These are phyloP conservation scores for Luzula sylvatica DNA, from an alignment of 176 grass and related monocot genomes.

Conservation along the genomic window DNA sequence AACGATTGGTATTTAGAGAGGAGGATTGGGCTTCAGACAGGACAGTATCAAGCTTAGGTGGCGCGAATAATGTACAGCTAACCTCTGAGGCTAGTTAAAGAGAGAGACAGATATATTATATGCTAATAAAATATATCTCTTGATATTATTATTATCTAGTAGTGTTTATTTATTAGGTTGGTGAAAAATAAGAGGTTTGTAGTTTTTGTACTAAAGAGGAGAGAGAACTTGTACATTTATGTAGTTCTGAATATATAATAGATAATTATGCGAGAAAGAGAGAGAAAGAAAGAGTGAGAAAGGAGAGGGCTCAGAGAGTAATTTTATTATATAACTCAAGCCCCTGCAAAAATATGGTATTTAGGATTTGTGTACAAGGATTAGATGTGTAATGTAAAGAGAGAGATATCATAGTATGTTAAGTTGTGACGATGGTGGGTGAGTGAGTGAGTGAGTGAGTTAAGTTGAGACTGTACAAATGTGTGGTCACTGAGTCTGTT, in stretches of 20 bases:
- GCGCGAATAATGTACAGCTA: constrained; percentile 78
- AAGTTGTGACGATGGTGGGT: constrained; percentile 35
- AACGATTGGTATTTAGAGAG: constrained; percentile 45
- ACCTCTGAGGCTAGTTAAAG: constrained; percentile 52
- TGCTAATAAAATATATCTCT: too few species aligned
- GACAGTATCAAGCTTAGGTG: constrained; percentile 48
- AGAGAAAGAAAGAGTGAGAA: not conserved
- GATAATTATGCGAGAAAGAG: constrained; percentile 19
- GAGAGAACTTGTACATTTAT: constrained; percentile 73
- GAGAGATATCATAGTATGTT: constrained; percentile 32
- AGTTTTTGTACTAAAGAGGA: constrained; percentile 45
- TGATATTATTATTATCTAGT: constrained; percentile 42
- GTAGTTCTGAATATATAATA: constrained; percentile 63
- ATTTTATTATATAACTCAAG: constrained; percentile 40
- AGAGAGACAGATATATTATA: constrained; percentile 32
- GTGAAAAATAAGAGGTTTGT: constrained; percentile 49
- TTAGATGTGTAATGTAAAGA: constrained; percentile 50
- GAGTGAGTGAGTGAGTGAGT: too few species aligned
- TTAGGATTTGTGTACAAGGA: constrained; percentile 63
- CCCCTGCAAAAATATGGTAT: constrained; percentile 33
- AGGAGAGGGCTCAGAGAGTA: constrained; percentile 44
- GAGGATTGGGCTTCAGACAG: constrained; percentile 62
- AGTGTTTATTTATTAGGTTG: constrained; percentile 51
- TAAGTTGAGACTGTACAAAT: constrained; percentile 90
- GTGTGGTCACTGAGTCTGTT: constrained; percentile 11